Conservation (phyloP, 169 alveolate species). For the Cryptosporidium ubiquitum region DNA sequence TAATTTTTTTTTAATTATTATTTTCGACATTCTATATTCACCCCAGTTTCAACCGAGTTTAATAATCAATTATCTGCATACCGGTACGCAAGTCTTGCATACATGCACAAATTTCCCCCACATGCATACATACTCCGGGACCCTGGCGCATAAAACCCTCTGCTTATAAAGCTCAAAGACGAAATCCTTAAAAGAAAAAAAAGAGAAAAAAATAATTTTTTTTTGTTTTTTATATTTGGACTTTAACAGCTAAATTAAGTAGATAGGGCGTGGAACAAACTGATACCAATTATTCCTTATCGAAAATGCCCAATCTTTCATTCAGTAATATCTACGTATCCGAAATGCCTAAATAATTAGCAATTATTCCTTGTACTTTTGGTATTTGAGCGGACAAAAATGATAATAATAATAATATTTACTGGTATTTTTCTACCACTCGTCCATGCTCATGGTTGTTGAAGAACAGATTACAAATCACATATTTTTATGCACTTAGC, state of each 20-base stretch:
- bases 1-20: too few species aligned
- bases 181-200: background rate
- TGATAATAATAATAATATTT: background rate
- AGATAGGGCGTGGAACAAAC: slow-evolving; percentile 16
- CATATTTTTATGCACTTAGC: slow-evolving; percentile 4
- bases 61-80: background rate
- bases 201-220: background rate
- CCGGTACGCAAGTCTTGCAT: background rate
- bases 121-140: background rate
- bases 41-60: background rate
- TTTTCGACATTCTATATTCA: background rate
- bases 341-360: slow-evolving; percentile 12
- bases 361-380: background rate
- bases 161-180: background rate
- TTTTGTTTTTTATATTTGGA: background rate
- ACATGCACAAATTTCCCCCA: background rate
- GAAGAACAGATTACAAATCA: slow-evolving; percentile 4
- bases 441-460: slow-evolving; percentile 11
- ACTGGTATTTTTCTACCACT: slow-evolving; percentile 7
- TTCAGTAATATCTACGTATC: slow-evolving; percentile 12
- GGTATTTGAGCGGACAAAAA: slow-evolving; percentile 15
- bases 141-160: background rate
- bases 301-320: slow-evolving; percentile 1
- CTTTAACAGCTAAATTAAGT: background rate
- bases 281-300: slow-evolving; percentile 1